Evolutionary conservation across 2,329 filamentous ascomycete species (phyloP).

Genomic region (Alternaria consortialis): DNA sequence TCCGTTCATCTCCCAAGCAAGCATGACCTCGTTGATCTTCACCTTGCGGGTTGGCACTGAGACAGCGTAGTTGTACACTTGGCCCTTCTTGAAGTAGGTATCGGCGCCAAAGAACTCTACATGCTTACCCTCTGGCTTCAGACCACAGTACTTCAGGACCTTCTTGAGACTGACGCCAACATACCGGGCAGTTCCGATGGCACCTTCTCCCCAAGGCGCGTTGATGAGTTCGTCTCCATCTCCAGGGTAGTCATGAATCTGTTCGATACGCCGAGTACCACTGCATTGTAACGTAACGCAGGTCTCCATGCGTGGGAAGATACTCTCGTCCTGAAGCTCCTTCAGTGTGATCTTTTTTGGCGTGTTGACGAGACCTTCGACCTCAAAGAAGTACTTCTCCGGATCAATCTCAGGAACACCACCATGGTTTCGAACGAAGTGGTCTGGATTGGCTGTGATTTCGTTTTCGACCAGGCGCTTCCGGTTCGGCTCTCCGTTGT

Average conservation of each 20-base stretch:
- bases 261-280: slow-evolving; percentile 74
- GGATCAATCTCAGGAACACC: slow-evolving; percentile 72
- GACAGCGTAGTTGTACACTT: slow-evolving; percentile 73
- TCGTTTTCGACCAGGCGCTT: slow-evolving; percentile 65
- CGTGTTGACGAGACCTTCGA: slow-evolving; percentile 69
- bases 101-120: slow-evolving; percentile 75
- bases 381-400: slow-evolving; percentile 61
- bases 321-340: slow-evolving; percentile 67
- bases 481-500: slow-evolving; percentile 58
- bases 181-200: slow-evolving; percentile 71
- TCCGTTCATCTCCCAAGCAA: slow-evolving; percentile 78
- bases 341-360: slow-evolving; percentile 66
- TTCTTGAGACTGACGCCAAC: slow-evolving; percentile 73
- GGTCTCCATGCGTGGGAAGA: slow-evolving; percentile 68
- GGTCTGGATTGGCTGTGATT: slow-evolving; percentile 69
- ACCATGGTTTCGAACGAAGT: slow-evolving; percentile 77
- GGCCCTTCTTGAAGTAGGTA: slow-evolving; percentile 74
- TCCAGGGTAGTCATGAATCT: slow-evolving; percentile 71
- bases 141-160: slow-evolving; percentile 73
- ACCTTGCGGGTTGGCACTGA: slow-evolving; percentile 74
- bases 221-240: slow-evolving; percentile 69
- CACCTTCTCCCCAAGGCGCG: slow-evolving; percentile 60
- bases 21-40: slow-evolving; percentile 70
- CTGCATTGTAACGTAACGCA: slow-evolving; percentile 72
- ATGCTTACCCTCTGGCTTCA: slow-evolving; percentile 65